Evolutionary conservation across 2,329 filamentous ascomycete species (phyloP).

Genomic region (Colletotrichum zoysiae): DNA sequence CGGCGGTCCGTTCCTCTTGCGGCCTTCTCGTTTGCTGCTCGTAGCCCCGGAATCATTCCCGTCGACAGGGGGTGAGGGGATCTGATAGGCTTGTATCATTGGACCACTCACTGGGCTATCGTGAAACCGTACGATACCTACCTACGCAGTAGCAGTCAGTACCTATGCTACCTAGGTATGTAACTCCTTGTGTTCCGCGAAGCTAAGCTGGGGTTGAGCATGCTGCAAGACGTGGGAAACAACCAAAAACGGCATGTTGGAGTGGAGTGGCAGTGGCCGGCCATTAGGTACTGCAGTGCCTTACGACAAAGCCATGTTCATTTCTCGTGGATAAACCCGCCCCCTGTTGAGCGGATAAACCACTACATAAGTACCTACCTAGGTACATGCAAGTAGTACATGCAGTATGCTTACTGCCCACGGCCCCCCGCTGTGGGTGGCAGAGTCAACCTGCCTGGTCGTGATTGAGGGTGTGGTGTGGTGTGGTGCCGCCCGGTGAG

Average conservation of each 20-base stretch:
- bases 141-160: no score
- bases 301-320: constrained; percentile 33
- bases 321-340: not conserved
- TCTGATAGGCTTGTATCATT: not conserved
- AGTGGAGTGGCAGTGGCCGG: not conserved
- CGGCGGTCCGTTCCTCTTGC: not conserved
- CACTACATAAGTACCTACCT: no score
- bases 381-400: no score
- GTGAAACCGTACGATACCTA: no score
- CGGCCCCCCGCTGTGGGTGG: constrained; percentile 14
- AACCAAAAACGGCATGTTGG: not conserved
- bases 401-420: not conserved
- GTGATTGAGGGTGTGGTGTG: not conserved
- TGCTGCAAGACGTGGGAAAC: not conserved
- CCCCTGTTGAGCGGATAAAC: constrained; percentile 3
- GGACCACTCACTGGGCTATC: no score
- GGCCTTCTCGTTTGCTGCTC: not conserved
- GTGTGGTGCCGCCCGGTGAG: constrained; percentile 10
- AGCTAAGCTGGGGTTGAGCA: not conserved
- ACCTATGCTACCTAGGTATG: no score
- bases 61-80: not conserved
- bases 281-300: no score
- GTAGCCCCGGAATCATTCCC: not conserved
- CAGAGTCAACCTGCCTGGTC: not conserved
- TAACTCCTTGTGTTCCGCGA: not conserved